Conservation (phyloP, 495 filamentous ascomycete genomes). For the Penicillium soppii region DNA sequence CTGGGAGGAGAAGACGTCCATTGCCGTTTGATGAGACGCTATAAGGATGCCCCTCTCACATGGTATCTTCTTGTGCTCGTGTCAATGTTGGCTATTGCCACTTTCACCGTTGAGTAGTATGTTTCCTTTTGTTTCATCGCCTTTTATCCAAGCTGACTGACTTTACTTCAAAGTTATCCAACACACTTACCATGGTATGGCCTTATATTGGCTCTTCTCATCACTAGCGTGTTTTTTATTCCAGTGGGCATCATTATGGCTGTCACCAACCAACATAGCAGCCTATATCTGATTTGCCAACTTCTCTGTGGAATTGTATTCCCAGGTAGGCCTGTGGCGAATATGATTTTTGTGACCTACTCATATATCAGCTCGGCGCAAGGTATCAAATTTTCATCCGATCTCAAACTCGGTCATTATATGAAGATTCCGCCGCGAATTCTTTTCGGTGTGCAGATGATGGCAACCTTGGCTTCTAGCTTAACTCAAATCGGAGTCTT, state of each 20-base stretch:
- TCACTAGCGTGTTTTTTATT: conserved; percentile 71
- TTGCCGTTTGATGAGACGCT: conserved; percentile 57
- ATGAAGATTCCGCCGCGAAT: conserved; percentile 86
- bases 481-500: conserved; percentile 79
- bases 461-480: conserved; percentile 74
- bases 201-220: conserved; percentile 65
- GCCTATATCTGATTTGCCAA: conserved; percentile 75
- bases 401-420: conserved; percentile 77
- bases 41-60: conserved; percentile 61
- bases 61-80: conserved; percentile 63
- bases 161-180: conserved; percentile 38
- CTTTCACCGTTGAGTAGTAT: conserved; percentile 30
- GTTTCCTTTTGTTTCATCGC: conserved; percentile 36
- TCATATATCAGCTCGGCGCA: conserved; percentile 58
- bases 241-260: conserved; percentile 88
- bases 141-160: conserved; percentile 6
- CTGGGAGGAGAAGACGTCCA: conserved; percentile 56
- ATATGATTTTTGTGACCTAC: conserved; percentile 89
- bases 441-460: conserved; percentile 76
- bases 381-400: conserved; percentile 49
- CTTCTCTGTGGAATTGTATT: conserved; percentile 75
- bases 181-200: conserved; percentile 83
- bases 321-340: conserved; percentile 79
- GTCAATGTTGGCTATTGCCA: conserved; percentile 27
- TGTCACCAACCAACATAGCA: conserved; percentile 79